These are phyloP conservation scores for Berberis vulgaris DNA, from an alignment of 164 flowering plant species.

Conservation along the genomic window DNA sequence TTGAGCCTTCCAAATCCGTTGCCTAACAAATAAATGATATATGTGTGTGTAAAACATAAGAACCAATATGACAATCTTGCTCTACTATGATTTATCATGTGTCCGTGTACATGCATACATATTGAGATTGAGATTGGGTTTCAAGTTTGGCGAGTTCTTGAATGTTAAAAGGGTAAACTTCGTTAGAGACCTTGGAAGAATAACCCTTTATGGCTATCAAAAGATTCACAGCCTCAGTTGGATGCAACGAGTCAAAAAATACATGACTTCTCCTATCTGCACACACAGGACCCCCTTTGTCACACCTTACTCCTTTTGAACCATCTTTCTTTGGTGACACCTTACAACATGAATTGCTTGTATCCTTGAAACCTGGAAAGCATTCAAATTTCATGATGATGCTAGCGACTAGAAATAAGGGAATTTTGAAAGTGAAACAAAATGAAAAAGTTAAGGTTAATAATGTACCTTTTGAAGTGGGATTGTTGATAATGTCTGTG, in stretches of 20 bases:
- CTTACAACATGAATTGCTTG: slow-evolving; percentile 42
- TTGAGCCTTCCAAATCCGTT: too few relatives aligned
- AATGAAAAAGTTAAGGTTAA: too few relatives aligned
- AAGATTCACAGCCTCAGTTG: slow-evolving; percentile 51
- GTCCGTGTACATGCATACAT: too few relatives aligned
- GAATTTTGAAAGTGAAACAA: not conserved
- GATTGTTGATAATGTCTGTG: slow-evolving; percentile 31
- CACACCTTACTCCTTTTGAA: slow-evolving; percentile 35
- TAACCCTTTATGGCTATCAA: slow-evolving; percentile 43
- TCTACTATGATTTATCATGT: too few relatives aligned
- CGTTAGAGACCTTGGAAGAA: slow-evolving; percentile 18
- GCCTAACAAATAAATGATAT: too few relatives aligned
- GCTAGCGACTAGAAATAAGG: not conserved
- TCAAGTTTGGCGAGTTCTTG: slow-evolving; percentile 18
- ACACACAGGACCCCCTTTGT: slow-evolving; percentile 31
- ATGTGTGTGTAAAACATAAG: too few relatives aligned
- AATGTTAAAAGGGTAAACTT: slow-evolving; percentile 54
- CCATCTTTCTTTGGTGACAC: slow-evolving; percentile 8
- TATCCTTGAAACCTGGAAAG: slow-evolving; percentile 41
- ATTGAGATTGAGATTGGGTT: too few relatives aligned
- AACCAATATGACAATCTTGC: too few relatives aligned
- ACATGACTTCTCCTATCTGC: slow-evolving; percentile 27
- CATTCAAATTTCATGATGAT: not conserved
- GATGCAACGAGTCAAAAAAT: slow-evolving; percentile 65
- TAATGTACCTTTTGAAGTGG: slow-evolving; percentile 33